Base-by-base conservation (phyloP, 2,329 filamentous ascomycete genomes). In the Paraconiothyrium brasiliense region DNA sequence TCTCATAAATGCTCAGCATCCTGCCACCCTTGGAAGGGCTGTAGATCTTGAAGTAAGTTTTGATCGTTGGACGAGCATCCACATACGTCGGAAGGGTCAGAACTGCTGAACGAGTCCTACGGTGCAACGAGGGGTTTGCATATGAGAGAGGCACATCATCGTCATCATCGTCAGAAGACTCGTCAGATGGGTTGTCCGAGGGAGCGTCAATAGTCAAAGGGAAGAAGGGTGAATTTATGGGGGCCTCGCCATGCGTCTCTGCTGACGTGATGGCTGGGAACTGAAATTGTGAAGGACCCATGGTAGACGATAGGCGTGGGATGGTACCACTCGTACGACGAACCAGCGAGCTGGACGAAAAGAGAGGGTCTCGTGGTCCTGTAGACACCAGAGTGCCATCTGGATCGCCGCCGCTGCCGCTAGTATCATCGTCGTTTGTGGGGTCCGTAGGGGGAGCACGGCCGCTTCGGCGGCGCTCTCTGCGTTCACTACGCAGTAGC, bases 11-110 rank as follows among this genome's bases (percentile, higher is more conserved):
- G 55, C 82, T 85, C 39, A 88, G 71, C 79, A 87, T 83, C 14
- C 85, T 76, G 3, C 85, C 86, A n/a, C 84, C 85, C 65, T 86
- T 85, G 24, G 80, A 83, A 0, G 86, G 85, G n/a, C 79, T 83
- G 74, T 87, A 88, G 56, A 88, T 87, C 70, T 87, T 87, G 76
- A 87, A 88, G 67, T 88, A 88, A 0, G 86, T 87, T 68, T 84
- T 84, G 71, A 88, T 87, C 1, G 84, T 86, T 0, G 85, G 85
- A 1, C 85, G 79, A 2, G 78, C 80, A 66, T 88, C 85, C 37
- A 85, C 81, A 65, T 87, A 88, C 1, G 83, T 78, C 0, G 84
- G 83, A 5, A 87, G 71, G 0, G 84, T 81, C 0, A 84, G 78
- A 4, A 67, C 54, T 7, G 63, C 49, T 24, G 66, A 43, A 4